Conservation (phyloP, 768 basidiomycete genomes). For the Filobasidium floriforme region DNA sequence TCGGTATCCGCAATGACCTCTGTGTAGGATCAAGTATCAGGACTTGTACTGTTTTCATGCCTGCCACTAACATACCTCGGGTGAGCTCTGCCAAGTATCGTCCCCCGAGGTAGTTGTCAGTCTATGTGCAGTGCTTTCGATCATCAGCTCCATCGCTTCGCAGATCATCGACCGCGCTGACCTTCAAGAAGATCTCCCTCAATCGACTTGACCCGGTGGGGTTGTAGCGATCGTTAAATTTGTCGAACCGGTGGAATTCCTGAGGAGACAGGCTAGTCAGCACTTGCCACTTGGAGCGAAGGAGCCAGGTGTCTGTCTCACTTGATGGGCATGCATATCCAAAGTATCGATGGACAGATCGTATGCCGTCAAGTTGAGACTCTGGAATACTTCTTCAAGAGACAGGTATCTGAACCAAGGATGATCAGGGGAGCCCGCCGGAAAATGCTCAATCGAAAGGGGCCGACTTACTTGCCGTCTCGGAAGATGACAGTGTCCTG, state of each 20-base stretch:
- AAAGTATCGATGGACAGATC: constrained; percentile 97
- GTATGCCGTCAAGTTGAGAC: constrained; percentile 87
- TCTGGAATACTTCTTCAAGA: constrained; percentile 89
- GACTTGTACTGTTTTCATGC: neutral
- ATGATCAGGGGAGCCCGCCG: neutral
- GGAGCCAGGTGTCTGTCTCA: constrained; percentile 17
- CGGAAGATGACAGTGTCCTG: constrained; percentile 95
- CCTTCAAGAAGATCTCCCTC: constrained; percentile 90
- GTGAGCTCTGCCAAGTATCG: constrained; percentile 91
- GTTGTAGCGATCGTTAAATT: constrained; percentile 96
- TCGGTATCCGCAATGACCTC: constrained; percentile 97
- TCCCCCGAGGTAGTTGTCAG: constrained; percentile 88
- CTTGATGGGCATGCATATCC: constrained; percentile 98
- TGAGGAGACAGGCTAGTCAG: constrained; percentile 37
- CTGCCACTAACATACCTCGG: constrained; percentile 53
- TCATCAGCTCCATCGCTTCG: neutral
- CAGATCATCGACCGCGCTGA: neutral
- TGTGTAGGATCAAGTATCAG: constrained; percentile 40
- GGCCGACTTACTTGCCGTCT: constrained; percentile 71
- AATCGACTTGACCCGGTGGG: constrained; percentile 86
- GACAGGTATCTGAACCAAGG: constrained; percentile 12
- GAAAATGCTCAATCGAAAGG: neutral
- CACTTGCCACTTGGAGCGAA: neutral
- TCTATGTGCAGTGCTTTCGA: constrained; percentile 41
- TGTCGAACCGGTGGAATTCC: constrained; percentile 96